Base-by-base conservation (phyloP, 2,329 filamentous ascomycete species). In the Fusarium clavum region DNA sequence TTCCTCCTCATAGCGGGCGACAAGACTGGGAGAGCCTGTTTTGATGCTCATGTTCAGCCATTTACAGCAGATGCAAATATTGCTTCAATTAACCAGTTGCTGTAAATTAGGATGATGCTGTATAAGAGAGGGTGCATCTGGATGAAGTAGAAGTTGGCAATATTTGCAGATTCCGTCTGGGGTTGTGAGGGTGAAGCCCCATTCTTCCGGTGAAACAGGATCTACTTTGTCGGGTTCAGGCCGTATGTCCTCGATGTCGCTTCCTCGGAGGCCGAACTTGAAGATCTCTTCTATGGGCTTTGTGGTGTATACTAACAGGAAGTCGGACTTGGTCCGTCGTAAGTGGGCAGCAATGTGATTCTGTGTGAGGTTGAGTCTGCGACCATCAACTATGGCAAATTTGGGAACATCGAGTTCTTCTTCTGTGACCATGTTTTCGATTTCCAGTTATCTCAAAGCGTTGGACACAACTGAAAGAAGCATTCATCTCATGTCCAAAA, bases 21-120 rank as follows among this genome's bases (percentile, higher is more conserved):
- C 16, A 7, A 48, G 14, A 14, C 9, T 16, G 2, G 54, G 27
- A 1, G 55, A 58, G 9, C 55, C 58, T 0, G 10, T 20, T 18
- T 14, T 25, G 7, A 64, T 38, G 24, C 61, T 64, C 5, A 64
- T 9, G 5, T 63, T 59, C 0, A 64, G 34, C 61, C 61, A 64
- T 10, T 64, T 64, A 5, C 58, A 64, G 4, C 7, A 25, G 12
- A 30, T 40, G 11, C 61, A 64, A 9, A 34, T 48, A 0, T 57
- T 34, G 1, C 61, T 59, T 2, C 48, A 64, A 1, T 44, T 27
- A 1, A 64, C 2, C n/a, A 6, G 5, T 20, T 34, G 34, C 29
- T 48, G 22, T 2, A 49, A 1, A 14, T 64, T 64, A 0, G 48
- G 44, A 3, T 64, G 61, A 22, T 64, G 61, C 8, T 64, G 27